Base-by-base conservation (phyloP, 257 asterid genomes). In the Oldenlandia corymbosa region DNA sequence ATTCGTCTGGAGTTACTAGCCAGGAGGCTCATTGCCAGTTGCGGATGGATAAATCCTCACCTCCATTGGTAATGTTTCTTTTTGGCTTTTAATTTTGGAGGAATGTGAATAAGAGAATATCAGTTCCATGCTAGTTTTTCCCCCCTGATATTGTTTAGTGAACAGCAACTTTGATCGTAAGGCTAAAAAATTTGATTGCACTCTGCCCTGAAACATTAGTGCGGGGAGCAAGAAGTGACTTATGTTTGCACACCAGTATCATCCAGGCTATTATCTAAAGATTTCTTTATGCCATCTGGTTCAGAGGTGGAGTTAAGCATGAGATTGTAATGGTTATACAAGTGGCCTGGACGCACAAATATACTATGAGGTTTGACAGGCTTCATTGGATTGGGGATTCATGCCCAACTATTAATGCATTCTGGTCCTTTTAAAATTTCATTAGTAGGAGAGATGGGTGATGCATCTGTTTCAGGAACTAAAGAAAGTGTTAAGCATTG, bases 1-100 rank as follows among this genome's bases (percentile, higher is more conserved):
- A 72, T 60, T 41, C 68, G 61, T 72, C 75, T n/a, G 72, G 81
- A 60, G 73, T 76, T 58, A 68, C 81, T 28, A 59, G 57, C 54
- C 75, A 53, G 72, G 67, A 69, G 18, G 71, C 67, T n/a, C 75
- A 68, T 23, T 67, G 68, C 10, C 64, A 47, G 39, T 64, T 72
- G 69, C 70, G 30, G 70, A 63, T 65, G 21, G 71, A 49, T 66
- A 46, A 57, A 36, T 54, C 65, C 48, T 51, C 75, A 5, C 49
- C 50, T 45, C 70, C 61, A 47, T 26, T 18, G 75, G 78, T 76
- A 76, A 67, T 62, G 13, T 43, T 56, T 56, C 39, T 32, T 41
- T 42, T 27, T 11, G n/a, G n/a, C n/a, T 17, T 30, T 75, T 59
- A 0, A 52, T 39, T 23, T 46, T 0, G 4, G 9, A 18, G 52